Conservation (phyloP, 371 early-diverging fungal species). For the Batkoa obscura region DNA sequence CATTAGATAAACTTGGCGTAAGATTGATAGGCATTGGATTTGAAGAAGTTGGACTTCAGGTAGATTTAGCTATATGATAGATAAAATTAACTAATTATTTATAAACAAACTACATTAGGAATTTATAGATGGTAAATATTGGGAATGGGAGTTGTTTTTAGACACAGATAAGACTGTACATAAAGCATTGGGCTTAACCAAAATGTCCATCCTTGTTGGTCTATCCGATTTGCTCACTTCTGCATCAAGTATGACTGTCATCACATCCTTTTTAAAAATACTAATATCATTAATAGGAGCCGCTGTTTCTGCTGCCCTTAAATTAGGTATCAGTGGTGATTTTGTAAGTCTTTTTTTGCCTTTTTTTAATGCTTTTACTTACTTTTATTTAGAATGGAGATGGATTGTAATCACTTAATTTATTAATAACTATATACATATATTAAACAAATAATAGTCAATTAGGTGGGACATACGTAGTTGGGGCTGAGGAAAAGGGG, state of each 20-base stretch:
- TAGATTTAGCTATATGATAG: not conserved
- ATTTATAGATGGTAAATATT: slow-evolving; percentile 7
- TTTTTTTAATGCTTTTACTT: not conserved
- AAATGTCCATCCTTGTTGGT: not conserved
- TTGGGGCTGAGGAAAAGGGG: slow-evolving; percentile 2
- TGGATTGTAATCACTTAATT: not conserved
- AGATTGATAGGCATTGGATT: slow-evolving; percentile 6
- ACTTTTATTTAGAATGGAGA: not conserved
- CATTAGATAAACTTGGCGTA: slow-evolving; percentile 3
- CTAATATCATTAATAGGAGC: not conserved
- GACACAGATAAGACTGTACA: slow-evolving; percentile 7
- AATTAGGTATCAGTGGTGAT: slow-evolving; percentile 1
- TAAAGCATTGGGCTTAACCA: not conserved
- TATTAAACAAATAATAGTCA: not conserved
- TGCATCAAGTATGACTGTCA: not conserved
- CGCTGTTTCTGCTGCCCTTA: slow-evolving; percentile 1
- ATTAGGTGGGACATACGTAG: slow-evolving; percentile 6
- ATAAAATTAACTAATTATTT: not conserved
- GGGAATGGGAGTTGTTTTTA: slow-evolving; percentile 7
- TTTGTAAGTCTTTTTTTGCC: not conserved
- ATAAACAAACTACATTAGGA: not conserved
- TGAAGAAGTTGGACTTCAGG: slow-evolving; percentile 7
- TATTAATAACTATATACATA: not conserved
- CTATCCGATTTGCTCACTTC: slow-evolving; percentile 2
- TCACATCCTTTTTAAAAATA: not conserved